Evolutionary conservation across 805 yeast species (phyloP), one percentile per base, ranked within the genome.

Genomic region (Yamadazyma laniorum): DNA sequence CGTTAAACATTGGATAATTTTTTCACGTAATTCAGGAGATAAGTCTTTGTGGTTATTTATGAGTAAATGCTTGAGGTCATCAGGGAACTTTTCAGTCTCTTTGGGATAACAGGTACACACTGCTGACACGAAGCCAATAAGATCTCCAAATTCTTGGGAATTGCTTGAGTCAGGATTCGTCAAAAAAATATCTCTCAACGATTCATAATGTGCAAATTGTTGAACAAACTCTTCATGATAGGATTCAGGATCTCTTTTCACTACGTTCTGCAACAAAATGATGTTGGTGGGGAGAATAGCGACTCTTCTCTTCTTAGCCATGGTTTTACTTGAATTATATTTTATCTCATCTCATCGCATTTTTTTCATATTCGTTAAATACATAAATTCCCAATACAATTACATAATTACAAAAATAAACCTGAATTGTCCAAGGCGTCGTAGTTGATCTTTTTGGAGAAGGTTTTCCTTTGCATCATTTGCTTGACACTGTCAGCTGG

Each of bases 211-310:
- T 36, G 93, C 78, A 58, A 83, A 88, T 58, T 93, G 99, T 52
- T 89, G 93, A 27, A 84, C 61, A 61, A 93, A 93, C 61, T 93
- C 99, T 62, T 93, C 99, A 43, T 80, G 79, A 59, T 93, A 93
- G 0, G 98, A 90, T 51, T 77, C 85, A 2, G 99, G 97, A 59
- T 93, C 99, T 52, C 97, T 75, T 51, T 90, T 83, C 7, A 93
- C 95, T 47, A 93, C 72, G 60, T 93, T 93, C 65, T 93, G 99
- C 43, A 93, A 66, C 45, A 91, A 68, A 26, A 95, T 90, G 56
- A 93, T 85, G 63, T 93, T 93, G 14, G 89, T 85, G 8, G 98
- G 98, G 57, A 91, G 70, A 40, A 90, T 75, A 32, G 97, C 96
- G 18, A 96, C 93, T 75, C 96, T 85, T 65, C 85, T 81, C 60